phyloP scores from a whole-genome alignment of 768 basidiomycete species.

The Coprinopsis marcescibilis region DNA sequence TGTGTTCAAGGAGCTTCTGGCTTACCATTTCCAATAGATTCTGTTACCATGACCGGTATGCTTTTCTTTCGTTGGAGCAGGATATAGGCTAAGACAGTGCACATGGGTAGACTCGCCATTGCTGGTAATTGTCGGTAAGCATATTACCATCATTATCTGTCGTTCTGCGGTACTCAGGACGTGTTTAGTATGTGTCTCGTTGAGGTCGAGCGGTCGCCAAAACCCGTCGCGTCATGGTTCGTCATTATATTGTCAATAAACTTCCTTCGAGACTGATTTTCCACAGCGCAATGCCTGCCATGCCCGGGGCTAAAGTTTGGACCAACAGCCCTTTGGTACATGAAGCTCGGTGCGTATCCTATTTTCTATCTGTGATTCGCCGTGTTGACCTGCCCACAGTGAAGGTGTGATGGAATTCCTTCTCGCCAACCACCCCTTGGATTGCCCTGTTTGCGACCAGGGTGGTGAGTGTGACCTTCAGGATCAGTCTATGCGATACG shows the following conservation, averaged over 20 bases:
- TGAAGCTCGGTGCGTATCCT: slow-evolving; percentile 59
- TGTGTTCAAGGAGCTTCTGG: slow-evolving; percentile 11
- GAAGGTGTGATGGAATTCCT: slow-evolving; percentile 99
- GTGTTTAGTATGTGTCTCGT: slow-evolving; percentile 89
- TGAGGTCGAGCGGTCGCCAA: slow-evolving; percentile 92
- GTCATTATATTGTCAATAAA: slow-evolving; percentile 8
- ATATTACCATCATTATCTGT: neutral
- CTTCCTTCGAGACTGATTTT: slow-evolving; percentile 1
- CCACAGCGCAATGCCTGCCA: slow-evolving; percentile 90
- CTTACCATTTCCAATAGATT: slow-evolving; percentile 42
- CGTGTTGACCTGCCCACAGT: slow-evolving; percentile 32
- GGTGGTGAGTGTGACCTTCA: slow-evolving; percentile 98
- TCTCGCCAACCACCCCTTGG: slow-evolving; percentile 94
- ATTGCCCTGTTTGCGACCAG: slow-evolving; percentile 98
- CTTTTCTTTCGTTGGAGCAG: neutral
- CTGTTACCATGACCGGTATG: slow-evolving; percentile 79
- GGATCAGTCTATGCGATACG: slow-evolving; percentile 99
- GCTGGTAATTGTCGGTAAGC: slow-evolving; percentile 94
- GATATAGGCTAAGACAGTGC: neutral
- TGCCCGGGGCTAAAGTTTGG: slow-evolving; percentile 89
- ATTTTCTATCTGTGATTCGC: neutral
- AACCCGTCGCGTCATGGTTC: slow-evolving; percentile 91
- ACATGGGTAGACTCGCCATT: slow-evolving; percentile 68
- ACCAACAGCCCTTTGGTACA: slow-evolving; percentile 90
- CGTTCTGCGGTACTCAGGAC: neutral